Evolutionary conservation across 2,329 filamentous ascomycete species (phyloP), one percentile per base, ranked within the genome.

Genomic region (Zymoseptoria ardabiliae): DNA sequence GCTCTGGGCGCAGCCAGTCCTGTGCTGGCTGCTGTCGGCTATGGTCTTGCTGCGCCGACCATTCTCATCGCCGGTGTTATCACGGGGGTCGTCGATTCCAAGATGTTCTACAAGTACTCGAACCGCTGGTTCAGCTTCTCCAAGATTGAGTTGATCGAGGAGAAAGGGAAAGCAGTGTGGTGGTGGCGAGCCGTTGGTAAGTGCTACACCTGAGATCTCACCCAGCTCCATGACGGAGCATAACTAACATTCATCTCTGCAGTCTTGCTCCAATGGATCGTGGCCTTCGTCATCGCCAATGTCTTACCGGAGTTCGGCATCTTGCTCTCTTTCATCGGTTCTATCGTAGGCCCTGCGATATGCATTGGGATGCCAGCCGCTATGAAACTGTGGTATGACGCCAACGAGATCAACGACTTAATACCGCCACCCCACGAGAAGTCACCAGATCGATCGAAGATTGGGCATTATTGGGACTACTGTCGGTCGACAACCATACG

Each of bases 41-140:
- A 85, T 73, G 86, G 85, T 22, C 77, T 90, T 60, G 87, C 87
- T 0, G 78, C 87, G 2, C 86, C 86, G 13, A 89, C 87, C 2
- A 89, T 90, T 59, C 76, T 90, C 53, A 83, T 90, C 54, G 85
- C 86, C 0, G 87, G 87, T 56, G 85, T 89, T 6, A 86, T 90
- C 63, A 86, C 88, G 69, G 85, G 82, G 11, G 83, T 86, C 60
- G 82, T 89, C 1, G 85, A 84, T 2, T 79, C 79, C 57, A 88
- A 87, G 68, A 86, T 86, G 66, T 76, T 88, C 59, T 90, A 87
- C 67, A 74, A 11, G 28, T 30, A 30, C 28, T 9, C 8, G 8
- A 30, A 30, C 6, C 2, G 8, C 66, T 64, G 55, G 70, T 63
- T 79, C 81, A 1, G 77, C 78, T 54, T 30, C 2, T 11, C 28